Conservation (phyloP, 352 stramenopile genomes). For the Pythium apleroticum region DNA sequence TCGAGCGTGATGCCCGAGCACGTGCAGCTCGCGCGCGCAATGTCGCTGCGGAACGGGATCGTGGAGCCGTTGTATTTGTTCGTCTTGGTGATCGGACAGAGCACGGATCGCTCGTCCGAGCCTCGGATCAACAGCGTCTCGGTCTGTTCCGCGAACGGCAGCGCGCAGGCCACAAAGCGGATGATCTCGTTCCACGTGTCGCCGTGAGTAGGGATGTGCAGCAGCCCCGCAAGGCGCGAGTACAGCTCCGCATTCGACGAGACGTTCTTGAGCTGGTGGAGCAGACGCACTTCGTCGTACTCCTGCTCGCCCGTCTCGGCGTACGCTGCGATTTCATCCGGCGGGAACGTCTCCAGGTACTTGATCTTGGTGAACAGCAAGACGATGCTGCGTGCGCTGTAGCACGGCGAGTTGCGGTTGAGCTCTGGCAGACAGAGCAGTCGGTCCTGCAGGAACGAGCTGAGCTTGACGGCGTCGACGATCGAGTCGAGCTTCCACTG, state of each 20-base stretch:
- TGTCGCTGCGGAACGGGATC: slow-evolving; percentile 57
- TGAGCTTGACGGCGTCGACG: slow-evolving; percentile 62
- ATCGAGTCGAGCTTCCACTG: slow-evolving; percentile 42
- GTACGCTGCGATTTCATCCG: slow-evolving; percentile 59
- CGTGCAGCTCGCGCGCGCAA: slow-evolving; percentile 82
- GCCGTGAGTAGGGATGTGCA: slow-evolving; percentile 72
- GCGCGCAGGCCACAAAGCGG: slow-evolving; percentile 69
- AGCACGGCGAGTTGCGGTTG: slow-evolving; percentile 80
- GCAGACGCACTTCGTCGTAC: slow-evolving; percentile 66
- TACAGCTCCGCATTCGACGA: slow-evolving; percentile 58
- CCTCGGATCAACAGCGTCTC: slow-evolving; percentile 81
- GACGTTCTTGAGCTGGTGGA: slow-evolving; percentile 63
- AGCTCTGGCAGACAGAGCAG: slow-evolving; percentile 72
- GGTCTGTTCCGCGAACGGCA: slow-evolving; percentile 83
- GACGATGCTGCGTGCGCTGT: slow-evolving; percentile 74
- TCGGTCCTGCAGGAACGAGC: slow-evolving; percentile 65
- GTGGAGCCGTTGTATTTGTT: slow-evolving; percentile 90
- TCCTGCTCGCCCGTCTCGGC: slow-evolving; percentile 46
- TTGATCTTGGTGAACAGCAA: slow-evolving; percentile 84
- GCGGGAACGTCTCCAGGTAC: slow-evolving; percentile 76
- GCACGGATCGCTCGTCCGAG: slow-evolving; percentile 81
- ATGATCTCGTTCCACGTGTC: slow-evolving; percentile 77
- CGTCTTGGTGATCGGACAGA: slow-evolving; percentile 73
- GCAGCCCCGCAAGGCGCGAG: slow-evolving; percentile 56
- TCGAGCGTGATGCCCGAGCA: slow-evolving; percentile 75